Percentiles rank a stretch among this genome's conserved stretches.
These are phyloP conservation scores for Neurospora terricola DNA, from an alignment of 495 filamentous ascomycete genomes.

Conservation along the genomic window DNA sequence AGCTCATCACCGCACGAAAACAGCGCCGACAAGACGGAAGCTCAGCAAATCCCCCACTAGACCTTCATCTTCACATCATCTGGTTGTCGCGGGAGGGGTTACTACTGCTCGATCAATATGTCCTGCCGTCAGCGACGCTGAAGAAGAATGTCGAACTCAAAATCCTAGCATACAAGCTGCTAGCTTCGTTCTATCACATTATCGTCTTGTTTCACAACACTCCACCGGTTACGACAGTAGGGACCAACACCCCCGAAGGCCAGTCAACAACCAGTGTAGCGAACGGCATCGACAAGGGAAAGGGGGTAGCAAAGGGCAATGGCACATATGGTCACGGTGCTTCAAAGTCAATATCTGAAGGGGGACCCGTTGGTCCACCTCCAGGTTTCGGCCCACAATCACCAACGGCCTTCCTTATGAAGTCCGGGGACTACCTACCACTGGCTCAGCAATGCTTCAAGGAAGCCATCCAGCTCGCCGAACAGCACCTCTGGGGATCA, in stretches of 20 bases:
- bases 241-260: conserved; percentile 22
- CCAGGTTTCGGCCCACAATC: conserved; percentile 42
- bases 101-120: conserved; percentile 72
- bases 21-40: conserved; percentile 74
- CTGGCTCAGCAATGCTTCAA: conserved; percentile 72
- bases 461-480: conserved; percentile 65
- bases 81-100: conserved; percentile 93
- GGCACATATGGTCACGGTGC: conserved; percentile 10
- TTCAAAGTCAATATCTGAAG: conserved; percentile 18
- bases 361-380: conserved; percentile 40
- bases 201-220: conserved; percentile 92
- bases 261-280: conserved; percentile 5
- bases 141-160: conserved; percentile 62
- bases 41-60: conserved; percentile 67
- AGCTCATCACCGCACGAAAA: conserved; percentile 73
- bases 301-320: conserved; percentile 30
- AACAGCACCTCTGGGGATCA: conserved; percentile 66
- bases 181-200: conserved; percentile 91
- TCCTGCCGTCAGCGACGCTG: conserved; percentile 59
- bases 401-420: conserved; percentile 60
- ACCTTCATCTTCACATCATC: conserved; percentile 85
- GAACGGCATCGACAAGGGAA: conserved; percentile 33
- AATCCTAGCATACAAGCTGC: conserved; percentile 82
- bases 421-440: conserved; percentile 72
- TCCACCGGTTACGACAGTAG: conserved; percentile 35